Evolutionary conservation across 768 basidiomycete species (phyloP).

Genomic region (Leccinellum rugosiceps): DNA sequence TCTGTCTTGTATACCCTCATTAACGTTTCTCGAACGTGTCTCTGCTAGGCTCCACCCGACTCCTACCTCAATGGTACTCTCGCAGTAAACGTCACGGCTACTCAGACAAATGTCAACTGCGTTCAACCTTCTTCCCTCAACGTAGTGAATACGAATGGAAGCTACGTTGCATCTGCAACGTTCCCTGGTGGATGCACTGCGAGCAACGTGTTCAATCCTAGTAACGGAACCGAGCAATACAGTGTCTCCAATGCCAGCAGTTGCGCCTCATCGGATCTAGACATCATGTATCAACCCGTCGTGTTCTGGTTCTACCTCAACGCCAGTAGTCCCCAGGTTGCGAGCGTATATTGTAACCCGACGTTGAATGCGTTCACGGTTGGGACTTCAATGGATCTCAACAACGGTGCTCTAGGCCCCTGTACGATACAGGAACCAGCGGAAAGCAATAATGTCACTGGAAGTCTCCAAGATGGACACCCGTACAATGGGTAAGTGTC

Average conservation of each 20-base stretch:
- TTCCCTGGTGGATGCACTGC: constrained; percentile 48
- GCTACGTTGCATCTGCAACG: constrained; percentile 40
- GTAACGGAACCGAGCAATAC: constrained; percentile 43
- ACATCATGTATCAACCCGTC: constrained; percentile 48
- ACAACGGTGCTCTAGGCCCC: constrained; percentile 38
- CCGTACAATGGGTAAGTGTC: constrained; percentile 57
- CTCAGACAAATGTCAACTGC: constrained; percentile 47
- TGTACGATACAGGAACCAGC: constrained; percentile 34
- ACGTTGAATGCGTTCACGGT: constrained; percentile 44
- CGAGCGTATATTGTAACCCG: constrained; percentile 58
- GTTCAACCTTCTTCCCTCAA: constrained; percentile 33
- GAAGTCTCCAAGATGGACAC: constrained; percentile 39
- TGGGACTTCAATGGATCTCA: constrained; percentile 41
- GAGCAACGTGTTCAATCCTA: constrained; percentile 37
- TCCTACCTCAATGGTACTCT: constrained; percentile 51
- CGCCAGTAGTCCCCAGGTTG: constrained; percentile 36
- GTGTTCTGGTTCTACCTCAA: constrained; percentile 66
- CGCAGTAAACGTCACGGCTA: constrained; percentile 48
- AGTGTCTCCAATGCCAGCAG: constrained; percentile 41
- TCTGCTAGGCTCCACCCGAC: constrained; percentile 40
- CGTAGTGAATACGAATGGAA: constrained; percentile 20
- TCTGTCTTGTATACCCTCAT: background rate
- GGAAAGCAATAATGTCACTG: constrained; percentile 48
- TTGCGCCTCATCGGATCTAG: constrained; percentile 27
- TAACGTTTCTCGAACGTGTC: background rate